A percentile compares a stretch with the other conserved stretches of the same genome.
These are phyloP conservation scores for Yarrowia sp. DNA, from an alignment of 805 yeast genomes.

Conservation along the genomic window DNA sequence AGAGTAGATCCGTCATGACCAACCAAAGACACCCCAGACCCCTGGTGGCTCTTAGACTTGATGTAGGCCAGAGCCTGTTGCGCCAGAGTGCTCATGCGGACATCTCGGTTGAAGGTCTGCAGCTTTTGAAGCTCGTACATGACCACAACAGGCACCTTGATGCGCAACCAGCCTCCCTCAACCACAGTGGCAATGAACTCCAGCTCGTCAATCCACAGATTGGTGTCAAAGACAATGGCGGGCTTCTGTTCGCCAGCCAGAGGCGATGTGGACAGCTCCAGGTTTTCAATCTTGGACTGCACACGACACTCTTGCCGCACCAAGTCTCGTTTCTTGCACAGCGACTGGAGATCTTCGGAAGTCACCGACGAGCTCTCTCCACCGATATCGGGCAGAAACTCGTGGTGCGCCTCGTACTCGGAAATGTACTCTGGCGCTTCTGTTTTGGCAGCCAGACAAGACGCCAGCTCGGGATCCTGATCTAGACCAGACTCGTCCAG, in stretches of 20 bases:
- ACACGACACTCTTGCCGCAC: conserved; percentile 17
- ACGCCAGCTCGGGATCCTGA: background rate
- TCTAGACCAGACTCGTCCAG: background rate
- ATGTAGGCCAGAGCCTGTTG: background rate
- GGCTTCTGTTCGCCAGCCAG: conserved; percentile 13
- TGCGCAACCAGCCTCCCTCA: background rate
- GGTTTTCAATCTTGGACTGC: conserved; percentile 14
- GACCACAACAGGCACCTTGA: conserved; percentile 15
- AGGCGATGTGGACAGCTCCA: conserved; percentile 3
- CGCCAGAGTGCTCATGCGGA: background rate
- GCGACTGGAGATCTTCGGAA: background rate
- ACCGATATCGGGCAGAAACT: conserved; percentile 15
- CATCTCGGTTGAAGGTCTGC: conserved; percentile 20
- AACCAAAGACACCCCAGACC: background rate
- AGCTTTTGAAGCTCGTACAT: conserved; percentile 12
- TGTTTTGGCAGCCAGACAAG: background rate
- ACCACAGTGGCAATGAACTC: background rate
- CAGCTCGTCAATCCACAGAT: conserved; percentile 1
- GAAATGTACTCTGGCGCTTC: background rate
- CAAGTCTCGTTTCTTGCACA: conserved; percentile 15
- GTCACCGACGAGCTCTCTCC: background rate
- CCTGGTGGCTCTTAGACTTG: background rate
- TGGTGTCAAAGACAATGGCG: conserved; percentile 2
- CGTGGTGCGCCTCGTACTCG: conserved; percentile 2
- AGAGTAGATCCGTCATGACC: background rate